A percentile compares a stretch with the other conserved stretches of the same genome.
Conservation (phyloP, 805 yeast genomes). For the Teunomyces panamensis region DNA sequence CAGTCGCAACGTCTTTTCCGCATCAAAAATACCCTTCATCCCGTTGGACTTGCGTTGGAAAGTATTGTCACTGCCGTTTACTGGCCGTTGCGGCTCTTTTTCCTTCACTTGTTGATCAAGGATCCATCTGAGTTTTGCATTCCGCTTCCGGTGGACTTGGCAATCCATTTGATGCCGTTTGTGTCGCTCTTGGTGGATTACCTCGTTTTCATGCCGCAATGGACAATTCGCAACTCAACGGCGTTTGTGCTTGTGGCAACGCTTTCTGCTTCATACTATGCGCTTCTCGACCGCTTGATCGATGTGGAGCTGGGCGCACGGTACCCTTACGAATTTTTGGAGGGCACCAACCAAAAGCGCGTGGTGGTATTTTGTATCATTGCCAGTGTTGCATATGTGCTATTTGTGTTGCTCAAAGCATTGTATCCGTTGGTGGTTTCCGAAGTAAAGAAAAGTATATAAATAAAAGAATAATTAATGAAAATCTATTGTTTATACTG, state of each 20-base stretch:
- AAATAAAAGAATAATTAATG: conserved; percentile 5
- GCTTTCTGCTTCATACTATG: conserved; percentile 52
- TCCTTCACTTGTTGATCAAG: conserved; percentile 45
- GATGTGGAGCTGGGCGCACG: conserved; percentile 45
- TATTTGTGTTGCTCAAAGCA: conserved; percentile 25
- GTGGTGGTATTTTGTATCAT: conserved; percentile 48
- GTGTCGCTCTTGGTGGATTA: conserved; percentile 52
- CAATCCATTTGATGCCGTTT: conserved; percentile 61
- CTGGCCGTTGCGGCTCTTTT: conserved; percentile 64
- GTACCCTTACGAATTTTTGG: conserved; percentile 69
- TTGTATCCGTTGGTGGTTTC: conserved; percentile 20
- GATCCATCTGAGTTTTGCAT: conserved; percentile 30
- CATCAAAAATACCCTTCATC: conserved; percentile 44
- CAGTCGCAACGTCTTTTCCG: conserved; percentile 21
- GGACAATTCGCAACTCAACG: conserved; percentile 29
- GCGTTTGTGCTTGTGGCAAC: conserved; percentile 40
- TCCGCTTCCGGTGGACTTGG: conserved; percentile 51
- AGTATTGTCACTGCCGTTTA: conserved; percentile 60
- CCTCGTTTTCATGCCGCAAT: conserved; percentile 48
- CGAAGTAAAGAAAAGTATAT: conserved; percentile 4
- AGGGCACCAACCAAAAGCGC: conserved; percentile 43
- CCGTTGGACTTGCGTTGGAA: conserved; percentile 57
- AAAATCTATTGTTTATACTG: neutral
- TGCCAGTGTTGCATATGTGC: conserved; percentile 28
- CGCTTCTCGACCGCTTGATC: conserved; percentile 46